These are phyloP conservation scores for Purpureocillium lavendulum DNA, from an alignment of 2,329 filamentous ascomycete genomes.

Conservation along the genomic window DNA sequence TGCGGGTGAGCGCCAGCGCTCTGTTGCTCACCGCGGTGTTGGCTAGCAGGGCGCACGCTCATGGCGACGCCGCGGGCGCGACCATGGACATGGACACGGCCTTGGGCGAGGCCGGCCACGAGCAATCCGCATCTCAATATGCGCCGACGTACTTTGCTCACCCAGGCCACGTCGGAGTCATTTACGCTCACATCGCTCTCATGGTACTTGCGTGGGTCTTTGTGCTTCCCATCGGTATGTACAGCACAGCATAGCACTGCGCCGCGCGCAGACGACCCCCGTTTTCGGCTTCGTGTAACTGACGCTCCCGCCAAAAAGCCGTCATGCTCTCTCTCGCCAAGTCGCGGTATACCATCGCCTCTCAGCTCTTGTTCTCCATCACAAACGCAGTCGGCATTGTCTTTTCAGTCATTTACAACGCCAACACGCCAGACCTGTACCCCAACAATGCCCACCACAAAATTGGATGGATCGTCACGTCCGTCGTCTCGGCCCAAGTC, in stretches of 20 bases:
- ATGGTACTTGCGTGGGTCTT: slow-evolving; percentile 69
- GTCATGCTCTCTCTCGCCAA: slow-evolving; percentile 80
- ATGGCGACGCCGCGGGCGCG: not conserved
- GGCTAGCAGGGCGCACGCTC: no score
- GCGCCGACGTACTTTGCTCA: slow-evolving; percentile 53
- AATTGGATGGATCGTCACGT: slow-evolving; percentile 76
- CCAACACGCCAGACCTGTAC: slow-evolving; percentile 77
- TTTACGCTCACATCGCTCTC: slow-evolving; percentile 62
- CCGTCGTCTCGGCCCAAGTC: slow-evolving; percentile 62
- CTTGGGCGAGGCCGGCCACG: slow-evolving; percentile 5
- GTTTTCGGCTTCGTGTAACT: slow-evolving; percentile 2
- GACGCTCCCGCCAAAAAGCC: slow-evolving; percentile 36
- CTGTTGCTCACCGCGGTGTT: no score
- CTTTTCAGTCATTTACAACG: slow-evolving; percentile 65
- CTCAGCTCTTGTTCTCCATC: slow-evolving; percentile 60
- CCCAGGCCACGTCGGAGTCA: slow-evolving; percentile 41
- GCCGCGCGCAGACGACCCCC: slow-evolving; percentile 4
- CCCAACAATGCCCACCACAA: slow-evolving; percentile 82
- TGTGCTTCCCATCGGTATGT: slow-evolving; percentile 62
- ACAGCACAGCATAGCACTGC: not conserved
- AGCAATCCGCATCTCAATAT: slow-evolving; percentile 20
- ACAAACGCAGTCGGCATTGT: slow-evolving; percentile 57
- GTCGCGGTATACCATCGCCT: slow-evolving; percentile 62
- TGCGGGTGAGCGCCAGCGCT: no score
- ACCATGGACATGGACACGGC: slow-evolving; percentile 10